These are phyloP conservation scores for Aspergillus carbonarius DNA, from an alignment of 2,329 filamentous ascomycete genomes.

Conservation along the genomic window DNA sequence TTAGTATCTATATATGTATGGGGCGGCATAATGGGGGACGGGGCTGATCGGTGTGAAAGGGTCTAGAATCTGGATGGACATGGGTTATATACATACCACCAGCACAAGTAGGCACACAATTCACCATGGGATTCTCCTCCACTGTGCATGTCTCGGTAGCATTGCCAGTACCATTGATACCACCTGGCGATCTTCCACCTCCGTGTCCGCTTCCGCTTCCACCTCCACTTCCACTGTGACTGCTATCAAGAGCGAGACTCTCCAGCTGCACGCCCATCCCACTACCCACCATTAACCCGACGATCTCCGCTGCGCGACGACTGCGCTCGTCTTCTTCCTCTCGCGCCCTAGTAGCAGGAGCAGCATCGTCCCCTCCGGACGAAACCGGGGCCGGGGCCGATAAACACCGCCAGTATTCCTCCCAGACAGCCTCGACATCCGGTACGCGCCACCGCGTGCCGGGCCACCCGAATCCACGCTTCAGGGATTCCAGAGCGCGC, in stretches of 20 bases:
- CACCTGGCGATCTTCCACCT: not conserved
- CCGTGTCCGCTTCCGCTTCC: not conserved
- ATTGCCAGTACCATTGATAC: not conserved
- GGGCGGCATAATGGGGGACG: too few species aligned
- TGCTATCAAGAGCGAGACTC: constrained; percentile 2
- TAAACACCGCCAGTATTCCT: constrained; percentile 34
- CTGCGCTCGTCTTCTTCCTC: constrained; percentile 20
- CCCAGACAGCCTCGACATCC: constrained; percentile 42
- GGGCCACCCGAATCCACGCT: constrained; percentile 55
- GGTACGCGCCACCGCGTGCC: constrained; percentile 28
- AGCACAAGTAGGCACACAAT: constrained; percentile 37
- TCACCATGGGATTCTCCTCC: constrained; percentile 26
- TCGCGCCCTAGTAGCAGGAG: not conserved
- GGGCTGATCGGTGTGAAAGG: too few species aligned
- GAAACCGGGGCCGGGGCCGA: not conserved
- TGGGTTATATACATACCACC: constrained; percentile 31
- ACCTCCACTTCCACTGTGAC: not conserved
- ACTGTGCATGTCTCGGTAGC: constrained; percentile 8
- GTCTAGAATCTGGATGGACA: too few species aligned
- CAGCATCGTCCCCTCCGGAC: not conserved
- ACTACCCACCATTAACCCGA: constrained; percentile 18
- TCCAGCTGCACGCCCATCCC: constrained; percentile 1
- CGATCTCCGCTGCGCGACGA: constrained; percentile 20
- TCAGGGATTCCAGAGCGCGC: constrained; percentile 58
- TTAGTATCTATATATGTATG: not conserved